Evolutionary conservation across 2,329 filamentous ascomycete genomes (phyloP), one percentile per base, ranked within the genome.

Genomic region (Aspergillus spinulosporus): DNA sequence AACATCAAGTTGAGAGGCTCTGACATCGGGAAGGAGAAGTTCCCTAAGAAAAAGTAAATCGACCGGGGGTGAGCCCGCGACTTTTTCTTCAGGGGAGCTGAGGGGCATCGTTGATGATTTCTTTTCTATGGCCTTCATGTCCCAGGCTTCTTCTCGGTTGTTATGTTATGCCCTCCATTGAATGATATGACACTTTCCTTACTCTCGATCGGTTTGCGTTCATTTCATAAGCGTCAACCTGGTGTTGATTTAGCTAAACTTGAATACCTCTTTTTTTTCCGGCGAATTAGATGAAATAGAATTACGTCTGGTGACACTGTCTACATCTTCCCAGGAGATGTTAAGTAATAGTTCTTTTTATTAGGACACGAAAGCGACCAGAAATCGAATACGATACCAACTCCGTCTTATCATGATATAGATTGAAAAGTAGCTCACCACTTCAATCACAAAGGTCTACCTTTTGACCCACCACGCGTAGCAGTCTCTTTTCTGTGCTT

Each of bases 1-100:
- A 93, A 94, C 69, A 85, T 96, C 69, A 91, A 96, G 80, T 82
- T 97, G 69, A 84, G 92, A 65, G 91, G 94, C 57, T 81, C 80
- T 69, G 90, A 93, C 77, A 94, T 97, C 73, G 93, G 92, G 61
- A 81, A 86, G 74, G 89, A 91, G 67, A 89, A 88, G 79, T 89
- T 94, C 74, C 81, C 86, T 63, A 91, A 89, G 83, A 90, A 89
- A 80, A 86, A 85, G 79, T 77, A 74, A 67, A 68, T 53, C 50
- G 42, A 57, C 44, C 51, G 61, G 62, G 65, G 60, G 69, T 67
- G 64, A 68, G 64, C 61, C 61, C 61, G 56, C 54, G 59, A 48
- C 62, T 60, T 62, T 61, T 66, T 65, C 62, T 58, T 62, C 45
- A 31, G 59, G 65, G 52, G 49, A 59, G 60, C 52, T 5, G 15